Evolutionary conservation across 148 eudicot genomes (phyloP).

Genomic region (Mesembryanthemum crystallinum): DNA sequence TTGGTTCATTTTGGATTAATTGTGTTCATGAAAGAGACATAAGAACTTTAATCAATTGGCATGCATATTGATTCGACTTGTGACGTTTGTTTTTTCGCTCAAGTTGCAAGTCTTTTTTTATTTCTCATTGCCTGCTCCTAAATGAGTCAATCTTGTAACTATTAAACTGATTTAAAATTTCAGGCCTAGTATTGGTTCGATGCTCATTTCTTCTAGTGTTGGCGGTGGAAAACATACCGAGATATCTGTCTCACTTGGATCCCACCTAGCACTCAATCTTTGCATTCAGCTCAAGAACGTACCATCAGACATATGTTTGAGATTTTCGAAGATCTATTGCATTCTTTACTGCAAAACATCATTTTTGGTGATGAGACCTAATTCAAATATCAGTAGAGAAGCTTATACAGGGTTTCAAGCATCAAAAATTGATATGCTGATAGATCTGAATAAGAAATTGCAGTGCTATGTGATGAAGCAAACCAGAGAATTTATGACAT

Average conservation of each 20-base stretch:
- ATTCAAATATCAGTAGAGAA: slow-evolving; percentile 24
- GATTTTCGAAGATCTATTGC: slow-evolving; percentile 52
- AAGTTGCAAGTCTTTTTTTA: too few species aligned
- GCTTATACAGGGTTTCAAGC: slow-evolving; percentile 31
- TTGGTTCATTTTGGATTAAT: neutral
- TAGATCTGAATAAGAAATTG: slow-evolving; percentile 54
- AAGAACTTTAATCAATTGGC: neutral
- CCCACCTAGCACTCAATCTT: slow-evolving; percentile 51
- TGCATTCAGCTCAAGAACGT: slow-evolving; percentile 71
- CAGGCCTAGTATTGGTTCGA: slow-evolving; percentile 66
- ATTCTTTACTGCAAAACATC: slow-evolving; percentile 55
- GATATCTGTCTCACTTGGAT: slow-evolving; percentile 42
- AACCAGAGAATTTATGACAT: slow-evolving; percentile 19
- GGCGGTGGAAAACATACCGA: slow-evolving; percentile 38
- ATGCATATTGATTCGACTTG: neutral
- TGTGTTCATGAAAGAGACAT: too few species aligned
- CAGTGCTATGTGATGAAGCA: slow-evolving; percentile 35
- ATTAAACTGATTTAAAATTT: slow-evolving; percentile 16
- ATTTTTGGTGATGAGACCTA: slow-evolving; percentile 17
- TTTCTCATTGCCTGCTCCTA: neutral
- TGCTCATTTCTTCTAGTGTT: slow-evolving; percentile 42
- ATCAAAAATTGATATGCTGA: slow-evolving; percentile 42
- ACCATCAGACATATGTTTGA: slow-evolving; percentile 34
- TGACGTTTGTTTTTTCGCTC: neutral
- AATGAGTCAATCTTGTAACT: neutral